Base-by-base conservation (phyloP, 306 rosid genomes). In the Gillenia trifoliata region DNA sequence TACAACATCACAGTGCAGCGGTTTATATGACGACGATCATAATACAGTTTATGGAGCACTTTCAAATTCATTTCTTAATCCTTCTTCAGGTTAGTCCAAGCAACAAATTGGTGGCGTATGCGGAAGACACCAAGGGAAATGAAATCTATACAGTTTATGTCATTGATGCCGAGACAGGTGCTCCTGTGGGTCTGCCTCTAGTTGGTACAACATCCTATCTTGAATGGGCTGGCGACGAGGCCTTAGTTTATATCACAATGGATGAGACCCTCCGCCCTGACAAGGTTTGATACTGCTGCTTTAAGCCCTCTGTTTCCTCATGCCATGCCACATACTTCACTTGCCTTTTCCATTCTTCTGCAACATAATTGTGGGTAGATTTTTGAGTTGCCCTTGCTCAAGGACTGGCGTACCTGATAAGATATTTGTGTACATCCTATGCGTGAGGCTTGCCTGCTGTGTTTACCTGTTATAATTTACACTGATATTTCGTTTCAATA, bases 111-210 rank as follows among this genome's bases (percentile, higher is more conserved):
- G 92, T 93, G 82, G 98, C 96, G 30, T 91, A 88, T 88, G 89
- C 96, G 12, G 96, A 91, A 74, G 98, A 93, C 57, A 91, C 98
- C 31, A 93, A 87, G 77, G 98, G 98, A 59, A 79, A 93, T 87
- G 97, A 93, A 83, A 93, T 87, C 76, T 93, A 93, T 77, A 93
- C 88, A 12, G 80, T 87, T 56, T 75, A 85, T 76, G 87, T 93
- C 79, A 91, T 93, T 67, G 96, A 91, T 77, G 82, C 86, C 62
- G 89, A 91, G 63, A 91, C 90, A 72, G 89, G 83, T 57, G 82
- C 86, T 82, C 77, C 80, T 26, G 78, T 89, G 20, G 92, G 93
- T 22, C 76, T 85, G 68, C 91, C 94, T 70, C 88, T 91, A 68
- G 63, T 77, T 66, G 82, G 81, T 52, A 77, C 84, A 33, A 91